Evolutionary conservation across 441 rosid species (phyloP).

Genomic region (Corymbia calophylla): DNA sequence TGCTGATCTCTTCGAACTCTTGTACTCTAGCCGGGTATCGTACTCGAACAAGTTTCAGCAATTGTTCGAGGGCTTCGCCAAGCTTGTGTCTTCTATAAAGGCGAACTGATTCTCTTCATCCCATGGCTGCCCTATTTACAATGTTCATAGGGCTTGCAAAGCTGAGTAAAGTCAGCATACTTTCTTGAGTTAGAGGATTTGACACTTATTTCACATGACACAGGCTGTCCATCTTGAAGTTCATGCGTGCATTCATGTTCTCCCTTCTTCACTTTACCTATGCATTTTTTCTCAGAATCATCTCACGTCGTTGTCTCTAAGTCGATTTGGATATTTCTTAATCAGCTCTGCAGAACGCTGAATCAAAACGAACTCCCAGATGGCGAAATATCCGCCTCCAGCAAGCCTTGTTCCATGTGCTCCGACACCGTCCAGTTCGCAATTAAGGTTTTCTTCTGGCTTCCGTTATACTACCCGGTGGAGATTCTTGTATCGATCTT

Average conservation of each 20-base stretch:
- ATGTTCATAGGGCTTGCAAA: background rate
- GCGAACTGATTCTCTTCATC: background rate
- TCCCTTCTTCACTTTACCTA: background rate
- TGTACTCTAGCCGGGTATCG: background rate
- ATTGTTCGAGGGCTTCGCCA: background rate
- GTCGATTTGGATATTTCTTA: background rate
- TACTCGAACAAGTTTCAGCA: background rate
- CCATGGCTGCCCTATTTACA: background rate
- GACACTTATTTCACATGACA: background rate
- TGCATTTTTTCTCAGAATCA: background rate
- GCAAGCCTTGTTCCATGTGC: background rate
- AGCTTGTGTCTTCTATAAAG: background rate
- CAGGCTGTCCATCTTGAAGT: background rate
- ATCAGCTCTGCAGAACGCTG: background rate
- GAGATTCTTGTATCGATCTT: background rate
- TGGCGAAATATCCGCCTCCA: background rate
- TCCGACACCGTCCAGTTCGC: background rate
- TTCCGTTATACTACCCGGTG: background rate
- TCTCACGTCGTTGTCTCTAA: background rate
- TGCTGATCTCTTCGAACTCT: background rate
- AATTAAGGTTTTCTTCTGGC: background rate
- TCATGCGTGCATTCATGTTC: background rate
- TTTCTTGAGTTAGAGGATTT: background rate
- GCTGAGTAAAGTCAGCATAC: background rate
- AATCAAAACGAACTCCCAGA: background rate